Base-by-base conservation (phyloP, 129 eudicot species). In the Tagetes erecta region DNA sequence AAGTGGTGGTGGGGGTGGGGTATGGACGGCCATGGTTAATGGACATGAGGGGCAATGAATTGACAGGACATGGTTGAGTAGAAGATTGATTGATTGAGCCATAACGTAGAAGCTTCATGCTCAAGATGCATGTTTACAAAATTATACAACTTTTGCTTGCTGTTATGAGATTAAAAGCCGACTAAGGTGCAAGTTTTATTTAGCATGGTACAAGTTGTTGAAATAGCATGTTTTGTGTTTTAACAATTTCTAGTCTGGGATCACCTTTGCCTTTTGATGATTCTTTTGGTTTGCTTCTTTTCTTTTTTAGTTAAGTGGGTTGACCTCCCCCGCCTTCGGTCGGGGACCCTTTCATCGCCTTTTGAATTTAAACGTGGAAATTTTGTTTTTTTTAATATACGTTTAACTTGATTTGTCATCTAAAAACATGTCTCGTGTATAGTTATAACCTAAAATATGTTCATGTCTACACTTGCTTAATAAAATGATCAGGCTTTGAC, bases 1-100 rank as follows among this genome's bases (percentile, higher is more conserved):
- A 53, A 69, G 84, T 46, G 82, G 77, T 74, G 78, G 80, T 77
- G 84, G 67, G 64, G 73, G 76, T 74, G 78, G 78, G 83, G 84
- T 78, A 83, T 70, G 80, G 81, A 60, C 73, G 86, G 80, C 79
- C 73, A 74, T 62, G 64, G 68, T 67, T 74, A 74, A 76, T 81
- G 76, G 80, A 20, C 77, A 78, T 64, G 74, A 79, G 80, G 73
- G 79, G 75, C 83, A 78, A 11, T 60, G 86, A 78, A 83, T 74
- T 75, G 82, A 75, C 78, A 66, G 70, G 64, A 81, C 82, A 50
- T 35, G 72, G 67, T 58, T 20, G 49, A 63, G 70, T 45, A 73
- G 68, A 66, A 68, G 75, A 80, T 70, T 62, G 78, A 80, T 80
- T 59, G 87, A 80, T 75, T 35, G 40, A 67, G 50, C 75, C 51